These are phyloP conservation scores for Iberis pinnata DNA, from an alignment of 345 rosid genomes.

Conservation along the genomic window DNA sequence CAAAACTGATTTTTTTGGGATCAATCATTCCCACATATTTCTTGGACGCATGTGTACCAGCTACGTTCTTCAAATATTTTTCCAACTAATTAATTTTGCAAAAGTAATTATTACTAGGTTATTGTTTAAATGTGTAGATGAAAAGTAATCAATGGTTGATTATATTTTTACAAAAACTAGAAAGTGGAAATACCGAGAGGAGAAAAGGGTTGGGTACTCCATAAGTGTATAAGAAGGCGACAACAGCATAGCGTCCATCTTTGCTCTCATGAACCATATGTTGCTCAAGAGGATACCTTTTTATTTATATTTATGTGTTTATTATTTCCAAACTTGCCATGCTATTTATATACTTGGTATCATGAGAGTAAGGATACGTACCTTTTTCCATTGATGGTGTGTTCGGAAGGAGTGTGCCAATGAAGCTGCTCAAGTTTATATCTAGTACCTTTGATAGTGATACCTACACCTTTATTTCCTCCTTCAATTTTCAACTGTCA, in stretches of 20 bases:
- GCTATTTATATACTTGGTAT: no score
- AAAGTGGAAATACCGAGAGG: slow-evolving; percentile 37
- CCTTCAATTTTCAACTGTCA: slow-evolving; percentile 43
- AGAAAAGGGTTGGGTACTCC: slow-evolving; percentile 50
- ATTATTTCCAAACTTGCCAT: no score
- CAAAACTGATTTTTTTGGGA: slow-evolving; percentile 40
- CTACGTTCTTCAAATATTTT: slow-evolving; percentile 31
- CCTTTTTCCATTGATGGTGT: slow-evolving; percentile 57
- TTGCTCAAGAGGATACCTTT: slow-evolving; percentile 52
- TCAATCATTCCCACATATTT: slow-evolving; percentile 37
- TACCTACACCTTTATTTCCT: slow-evolving; percentile 38
- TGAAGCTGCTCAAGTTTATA: slow-evolving; percentile 53
- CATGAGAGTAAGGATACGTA: slow-evolving; percentile 28
- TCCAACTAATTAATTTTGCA: slow-evolving; percentile 30
- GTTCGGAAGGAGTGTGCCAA: slow-evolving; percentile 84
- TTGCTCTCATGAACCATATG: slow-evolving; percentile 55
- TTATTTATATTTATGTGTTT: neutral
- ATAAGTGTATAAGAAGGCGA: slow-evolving; percentile 42
- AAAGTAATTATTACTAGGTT: neutral
- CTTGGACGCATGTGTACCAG: slow-evolving; percentile 23
- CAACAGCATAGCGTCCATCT: slow-evolving; percentile 37
- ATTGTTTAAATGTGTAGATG: no score
- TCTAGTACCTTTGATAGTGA: slow-evolving; percentile 27
- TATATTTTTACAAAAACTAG: neutral
- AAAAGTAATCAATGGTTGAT: no score